These are phyloP conservation scores for Sporothrix sp. DNA, from an alignment of 2,329 filamentous ascomycete genomes.

Conservation along the genomic window DNA sequence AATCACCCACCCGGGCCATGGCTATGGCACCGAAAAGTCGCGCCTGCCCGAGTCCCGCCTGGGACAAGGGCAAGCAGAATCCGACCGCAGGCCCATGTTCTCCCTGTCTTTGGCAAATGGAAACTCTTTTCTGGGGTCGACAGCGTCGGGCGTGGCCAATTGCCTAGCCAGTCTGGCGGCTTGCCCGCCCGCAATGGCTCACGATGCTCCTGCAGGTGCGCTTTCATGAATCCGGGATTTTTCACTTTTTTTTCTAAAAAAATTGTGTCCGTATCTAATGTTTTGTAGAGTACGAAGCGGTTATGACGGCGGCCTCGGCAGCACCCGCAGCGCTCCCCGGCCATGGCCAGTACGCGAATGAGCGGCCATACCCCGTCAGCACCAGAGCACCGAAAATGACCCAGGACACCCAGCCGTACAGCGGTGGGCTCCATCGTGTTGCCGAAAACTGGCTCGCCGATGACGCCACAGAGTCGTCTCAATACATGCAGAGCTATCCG, in stretches of 20 bases:
- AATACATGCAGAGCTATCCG: conserved; percentile 28
- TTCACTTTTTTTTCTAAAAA: neutral
- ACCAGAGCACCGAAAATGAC: conserved; percentile 18
- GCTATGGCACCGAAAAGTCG: conserved; percentile 20
- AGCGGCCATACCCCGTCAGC: conserved; percentile 25
- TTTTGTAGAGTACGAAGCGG: conserved; percentile 26
- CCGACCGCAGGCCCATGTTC: conserved; percentile 15
- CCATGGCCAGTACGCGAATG: conserved; percentile 21
- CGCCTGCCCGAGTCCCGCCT: neutral
- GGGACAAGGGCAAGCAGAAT: neutral
- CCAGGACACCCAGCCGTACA: conserved; percentile 15
- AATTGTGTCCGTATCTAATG: neutral
- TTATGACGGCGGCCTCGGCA: conserved; percentile 14
- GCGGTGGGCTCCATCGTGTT: conserved; percentile 22
- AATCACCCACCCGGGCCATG: conserved; percentile 21
- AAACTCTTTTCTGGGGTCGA: conserved; percentile 3
- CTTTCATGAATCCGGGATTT: neutral
- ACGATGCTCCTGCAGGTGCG: conserved; percentile 28
- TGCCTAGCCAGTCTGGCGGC: conserved; percentile 23
- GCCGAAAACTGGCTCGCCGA: conserved; percentile 23
- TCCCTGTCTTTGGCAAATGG: conserved; percentile 10
- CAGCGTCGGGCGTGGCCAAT: conserved; percentile 8
- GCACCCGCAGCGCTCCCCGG: conserved; percentile 15
- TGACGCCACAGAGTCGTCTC: conserved; percentile 22
- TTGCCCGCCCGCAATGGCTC: conserved; percentile 28